These are phyloP conservation scores for Gastrodia elata DNA, from an alignment of 106 monocot genomes.

Conservation along the genomic window DNA sequence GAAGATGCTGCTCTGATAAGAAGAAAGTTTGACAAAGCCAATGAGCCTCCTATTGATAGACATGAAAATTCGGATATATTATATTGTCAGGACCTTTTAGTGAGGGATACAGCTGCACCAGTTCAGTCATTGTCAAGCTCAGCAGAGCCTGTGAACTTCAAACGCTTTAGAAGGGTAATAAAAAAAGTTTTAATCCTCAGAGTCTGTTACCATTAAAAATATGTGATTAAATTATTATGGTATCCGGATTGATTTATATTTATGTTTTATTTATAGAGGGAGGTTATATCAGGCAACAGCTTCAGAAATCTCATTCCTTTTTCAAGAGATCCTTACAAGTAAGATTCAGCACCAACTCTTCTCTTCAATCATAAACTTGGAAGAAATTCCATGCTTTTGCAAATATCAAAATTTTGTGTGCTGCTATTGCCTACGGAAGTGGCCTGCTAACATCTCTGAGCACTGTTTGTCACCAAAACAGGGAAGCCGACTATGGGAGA, in stretches of 20 bases:
- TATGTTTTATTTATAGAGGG: constrained; percentile 26
- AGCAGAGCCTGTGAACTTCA: constrained; percentile 49
- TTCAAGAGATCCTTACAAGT: constrained; percentile 86
- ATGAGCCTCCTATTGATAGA: constrained; percentile 27
- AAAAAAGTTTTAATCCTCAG: not conserved
- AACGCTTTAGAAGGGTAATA: constrained; percentile 92
- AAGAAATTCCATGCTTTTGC: no score
- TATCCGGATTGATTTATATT: constrained; percentile 8
- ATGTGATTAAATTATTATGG: not conserved
- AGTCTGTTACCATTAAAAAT: not conserved
- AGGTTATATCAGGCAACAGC: constrained; percentile 54
- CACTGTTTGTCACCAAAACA: constrained; percentile 13
- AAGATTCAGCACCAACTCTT: constrained; percentile 6
- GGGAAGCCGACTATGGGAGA: constrained; percentile 50
- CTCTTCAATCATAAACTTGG: no score
- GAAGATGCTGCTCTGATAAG: constrained; percentile 16
- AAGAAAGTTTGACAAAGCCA: constrained; percentile 35
- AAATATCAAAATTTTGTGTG: no score
- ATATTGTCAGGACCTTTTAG: constrained; percentile 57
- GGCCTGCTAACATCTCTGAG: no score
- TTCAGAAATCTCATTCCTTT: constrained; percentile 74
- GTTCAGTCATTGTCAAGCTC: constrained; percentile 5
- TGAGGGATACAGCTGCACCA: constrained; percentile 22
- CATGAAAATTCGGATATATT: constrained; percentile 74
- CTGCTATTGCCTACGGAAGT: no score